These are phyloP conservation scores for Fonsecaea multimorphosa DNA, from an alignment of 2,329 filamentous ascomycete species.

Conservation along the genomic window DNA sequence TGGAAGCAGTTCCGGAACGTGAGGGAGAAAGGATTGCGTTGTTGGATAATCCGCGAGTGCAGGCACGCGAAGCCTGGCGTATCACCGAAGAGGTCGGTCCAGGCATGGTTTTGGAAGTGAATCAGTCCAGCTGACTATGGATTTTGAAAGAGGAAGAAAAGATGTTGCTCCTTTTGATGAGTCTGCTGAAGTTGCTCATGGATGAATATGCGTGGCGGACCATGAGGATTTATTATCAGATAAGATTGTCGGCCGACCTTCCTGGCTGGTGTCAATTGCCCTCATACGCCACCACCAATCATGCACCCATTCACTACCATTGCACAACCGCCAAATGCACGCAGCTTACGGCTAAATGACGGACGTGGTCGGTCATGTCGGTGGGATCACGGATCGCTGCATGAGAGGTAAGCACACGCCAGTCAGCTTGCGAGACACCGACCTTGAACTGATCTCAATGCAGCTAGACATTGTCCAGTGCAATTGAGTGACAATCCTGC, in stretches of 20 bases:
- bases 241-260: constrained; percentile 25
- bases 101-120: constrained; percentile 59
- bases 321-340: not conserved
- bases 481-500: not conserved
- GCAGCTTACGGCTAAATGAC: not conserved
- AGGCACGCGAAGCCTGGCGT: constrained; percentile 73
- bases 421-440: constrained; percentile 13
- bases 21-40: constrained; percentile 44
- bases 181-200: not conserved
- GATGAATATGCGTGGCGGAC: not conserved
- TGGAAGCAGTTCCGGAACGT: constrained; percentile 44
- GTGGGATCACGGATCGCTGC: not conserved
- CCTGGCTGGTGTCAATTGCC: not conserved
- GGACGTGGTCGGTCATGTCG: not conserved
- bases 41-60: constrained; percentile 57
- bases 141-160: not conserved
- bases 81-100: constrained; percentile 70
- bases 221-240: constrained; percentile 22
- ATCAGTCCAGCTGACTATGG: constrained; percentile 31
- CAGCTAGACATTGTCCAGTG: not conserved
- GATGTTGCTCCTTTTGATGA: constrained; percentile 2
- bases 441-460: constrained; percentile 16
- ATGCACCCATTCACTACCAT: not conserved
- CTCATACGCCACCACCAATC: not conserved
- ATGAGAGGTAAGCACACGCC: constrained; percentile 16